These are phyloP conservation scores for Cryptosporidium bovis DNA, from an alignment of 169 alveolate species.

Conservation along the genomic window DNA sequence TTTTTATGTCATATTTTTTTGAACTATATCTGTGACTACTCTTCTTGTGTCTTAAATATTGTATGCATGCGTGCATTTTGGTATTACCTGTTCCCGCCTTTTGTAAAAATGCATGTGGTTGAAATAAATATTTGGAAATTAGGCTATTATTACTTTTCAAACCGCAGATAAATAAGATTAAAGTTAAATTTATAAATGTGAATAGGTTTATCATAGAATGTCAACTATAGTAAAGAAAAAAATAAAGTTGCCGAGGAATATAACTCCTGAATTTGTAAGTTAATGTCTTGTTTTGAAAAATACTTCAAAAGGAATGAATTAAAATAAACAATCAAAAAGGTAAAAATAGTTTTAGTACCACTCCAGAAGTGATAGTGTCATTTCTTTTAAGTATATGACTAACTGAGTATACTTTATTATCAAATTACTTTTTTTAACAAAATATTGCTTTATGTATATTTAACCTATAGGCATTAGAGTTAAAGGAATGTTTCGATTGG, in stretches of 20 bases:
- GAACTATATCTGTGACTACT: too few relatives aligned
- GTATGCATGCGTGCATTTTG: neutral
- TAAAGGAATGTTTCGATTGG: slow-evolving; percentile 72
- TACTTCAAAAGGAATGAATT: too few relatives aligned
- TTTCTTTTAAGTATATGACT: too few relatives aligned
- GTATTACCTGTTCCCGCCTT: slow-evolving; percentile 17
- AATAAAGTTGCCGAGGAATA: slow-evolving; percentile 41
- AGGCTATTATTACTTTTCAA: too few relatives aligned
- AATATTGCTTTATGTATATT: too few relatives aligned
- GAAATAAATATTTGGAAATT: too few relatives aligned
- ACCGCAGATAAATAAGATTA: too few relatives aligned
- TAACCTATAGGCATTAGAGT: slow-evolving; percentile 20
- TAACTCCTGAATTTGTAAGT: slow-evolving; percentile 67
- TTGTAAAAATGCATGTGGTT: neutral
- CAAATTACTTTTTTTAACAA: neutral
- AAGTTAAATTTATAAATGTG: too few relatives aligned
- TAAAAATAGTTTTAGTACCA: too few relatives aligned
- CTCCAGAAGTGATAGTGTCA: too few relatives aligned
- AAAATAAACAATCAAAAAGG: too few relatives aligned
- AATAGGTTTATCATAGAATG: neutral
- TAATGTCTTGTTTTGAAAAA: neutral
- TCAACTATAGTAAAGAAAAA: slow-evolving; percentile 34
- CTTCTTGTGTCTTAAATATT: too few relatives aligned
- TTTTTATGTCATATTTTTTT: neutral
- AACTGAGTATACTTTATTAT: neutral